These are phyloP conservation scores for Corylus americana DNA, from an alignment of 306 rosid species.

Conservation along the genomic window DNA sequence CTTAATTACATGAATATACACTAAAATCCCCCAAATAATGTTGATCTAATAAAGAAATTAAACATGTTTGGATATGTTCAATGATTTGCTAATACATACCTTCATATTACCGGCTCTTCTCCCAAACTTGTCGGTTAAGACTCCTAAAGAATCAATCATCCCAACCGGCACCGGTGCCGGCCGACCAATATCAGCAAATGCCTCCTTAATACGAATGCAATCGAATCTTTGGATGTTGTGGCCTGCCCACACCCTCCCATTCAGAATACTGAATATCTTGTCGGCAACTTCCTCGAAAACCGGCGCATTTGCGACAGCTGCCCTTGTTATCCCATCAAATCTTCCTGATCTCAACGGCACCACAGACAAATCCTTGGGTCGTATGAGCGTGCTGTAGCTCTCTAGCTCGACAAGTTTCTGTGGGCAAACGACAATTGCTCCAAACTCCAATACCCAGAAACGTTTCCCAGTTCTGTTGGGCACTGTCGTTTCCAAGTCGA, in stretches of 20 bases:
- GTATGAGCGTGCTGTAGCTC: conserved; percentile 69
- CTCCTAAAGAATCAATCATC: conserved; percentile 71
- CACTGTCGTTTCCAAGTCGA: conserved; percentile 91
- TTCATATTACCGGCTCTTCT: conserved; percentile 98
- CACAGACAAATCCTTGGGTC: conserved; percentile 61
- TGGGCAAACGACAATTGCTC: conserved; percentile 80
- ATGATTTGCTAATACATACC: conserved; percentile 41
- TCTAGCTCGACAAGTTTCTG: conserved; percentile 72
- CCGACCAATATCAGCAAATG: conserved; percentile 58
- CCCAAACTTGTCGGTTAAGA: conserved; percentile 68
- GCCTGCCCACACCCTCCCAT: conserved; percentile 96
- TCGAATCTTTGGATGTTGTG: conserved; percentile 87
- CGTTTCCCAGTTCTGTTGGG: conserved; percentile 68
- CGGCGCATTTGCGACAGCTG: conserved; percentile 66
- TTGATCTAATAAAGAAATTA: conserved; percentile 1
- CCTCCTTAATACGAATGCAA: conserved; percentile 82
- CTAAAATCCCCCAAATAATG: not conserved
- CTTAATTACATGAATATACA: not conserved
- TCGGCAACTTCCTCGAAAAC: conserved; percentile 77
- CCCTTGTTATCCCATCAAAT: conserved; percentile 75
- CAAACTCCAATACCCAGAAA: conserved; percentile 79
- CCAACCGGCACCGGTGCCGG: conserved; percentile 71
- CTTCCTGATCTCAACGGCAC: conserved; percentile 63
- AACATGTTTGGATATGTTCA: not conserved
- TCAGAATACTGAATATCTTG: conserved; percentile 61